phyloP scores from a whole-genome alignment of 768 basidiomycete genomes.

The Trametopsis cervina region DNA sequence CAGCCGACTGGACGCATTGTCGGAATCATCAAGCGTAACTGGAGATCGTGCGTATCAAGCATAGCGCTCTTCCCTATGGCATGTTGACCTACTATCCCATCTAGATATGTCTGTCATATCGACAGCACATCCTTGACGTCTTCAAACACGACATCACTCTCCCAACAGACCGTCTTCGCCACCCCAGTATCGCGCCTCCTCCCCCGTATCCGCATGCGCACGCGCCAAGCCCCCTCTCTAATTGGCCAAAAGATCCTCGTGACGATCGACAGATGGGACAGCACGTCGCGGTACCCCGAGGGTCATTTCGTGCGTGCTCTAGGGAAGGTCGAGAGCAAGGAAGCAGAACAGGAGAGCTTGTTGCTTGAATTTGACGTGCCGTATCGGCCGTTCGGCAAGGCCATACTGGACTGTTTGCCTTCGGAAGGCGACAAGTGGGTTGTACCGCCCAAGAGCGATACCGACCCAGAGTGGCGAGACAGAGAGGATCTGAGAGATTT shows the following conservation, averaged over 20 bases:
- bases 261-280: conserved; percentile 89
- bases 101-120: conserved; percentile 85
- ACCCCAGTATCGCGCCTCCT: conserved; percentile 87
- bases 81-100: conserved; percentile 1
- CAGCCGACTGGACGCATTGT: conserved; percentile 92
- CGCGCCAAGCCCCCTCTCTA: conserved; percentile 86
- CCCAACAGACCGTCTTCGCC: conserved; percentile 89
- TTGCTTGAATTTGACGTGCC: conserved; percentile 94
- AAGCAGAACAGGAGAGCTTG: conserved; percentile 92
- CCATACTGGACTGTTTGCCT: conserved; percentile 88
- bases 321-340: conserved; percentile 88
- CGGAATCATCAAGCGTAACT: conserved; percentile 91
- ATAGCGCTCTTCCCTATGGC: background rate
- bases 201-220: conserved; percentile 90
- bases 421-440: conserved; percentile 87
- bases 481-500: conserved; percentile 83
- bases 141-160: conserved; percentile 67
- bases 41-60: conserved; percentile 77
- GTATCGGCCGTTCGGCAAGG: conserved; percentile 93
- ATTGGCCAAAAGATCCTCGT: conserved; percentile 94
- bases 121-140: conserved; percentile 85
- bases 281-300: conserved; percentile 85
- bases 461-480: conserved; percentile 61
- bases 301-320: conserved; percentile 94
- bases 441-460: conserved; percentile 68